Base-by-base conservation (phyloP, 2,329 filamentous ascomycete genomes). In the Chaetomium sp. region DNA sequence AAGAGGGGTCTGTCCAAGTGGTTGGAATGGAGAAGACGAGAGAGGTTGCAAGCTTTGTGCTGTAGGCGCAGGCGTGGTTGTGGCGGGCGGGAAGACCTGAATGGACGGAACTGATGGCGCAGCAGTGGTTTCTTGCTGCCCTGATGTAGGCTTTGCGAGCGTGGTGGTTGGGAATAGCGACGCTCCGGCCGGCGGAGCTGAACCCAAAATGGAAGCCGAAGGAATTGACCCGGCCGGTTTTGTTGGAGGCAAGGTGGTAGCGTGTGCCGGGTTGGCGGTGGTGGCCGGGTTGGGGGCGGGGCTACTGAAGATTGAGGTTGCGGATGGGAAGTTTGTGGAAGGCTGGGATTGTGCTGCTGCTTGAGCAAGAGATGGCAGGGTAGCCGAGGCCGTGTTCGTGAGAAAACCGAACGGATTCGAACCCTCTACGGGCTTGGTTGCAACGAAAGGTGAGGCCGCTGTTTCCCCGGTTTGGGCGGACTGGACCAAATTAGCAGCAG, bases 71-170 rank as follows among this genome's bases (percentile, higher is more conserved):
- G 63, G 25, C 12, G 23, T 10, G 38, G 42, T 10, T n/a, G 35
- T 27, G n/a, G n/a, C 9, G 23, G 59, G 55, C 16, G 65, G 29
- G n/a, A 70, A 65, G 35, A 65, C 25, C 31, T 68, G 33, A 16
- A 63, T 49, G 27, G 56, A 68, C 64, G 67, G 65, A n/a, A 65
- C 42, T 23, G 60, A 51, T 1, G 65, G 29, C 4, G 38, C 47
- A 27, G 65, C 51, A 21, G 69, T 50, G 9, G 66, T 21, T 1
- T 69, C 45, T 61, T 69, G 61, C 16, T 50, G 27, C 10, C 23
- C 38, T 19, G 33, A 16, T 53, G 56, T 12, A 23, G 55, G 42
- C 9, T 54, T 49, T 53, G 61, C 13, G 8, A 8, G 7, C 1
- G 50, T 13, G 12, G 65, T 25, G 16, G 65, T 47, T 3, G 61